Conservation (phyloP, 2,329 filamentous ascomycete species). For the Macrophomina tecta region DNA sequence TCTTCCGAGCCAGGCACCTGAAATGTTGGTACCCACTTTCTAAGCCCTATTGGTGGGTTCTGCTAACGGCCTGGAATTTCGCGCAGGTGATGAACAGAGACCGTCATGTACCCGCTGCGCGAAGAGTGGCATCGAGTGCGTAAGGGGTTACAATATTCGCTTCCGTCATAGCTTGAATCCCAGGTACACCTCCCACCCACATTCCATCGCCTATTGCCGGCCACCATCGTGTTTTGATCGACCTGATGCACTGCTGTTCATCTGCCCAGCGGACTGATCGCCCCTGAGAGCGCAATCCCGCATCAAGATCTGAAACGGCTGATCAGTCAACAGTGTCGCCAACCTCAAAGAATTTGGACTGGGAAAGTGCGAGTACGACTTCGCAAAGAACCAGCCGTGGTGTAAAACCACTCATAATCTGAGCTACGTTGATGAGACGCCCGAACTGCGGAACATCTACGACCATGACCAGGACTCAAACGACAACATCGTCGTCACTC, state of each 20-base stretch:
- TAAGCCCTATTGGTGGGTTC: background rate
- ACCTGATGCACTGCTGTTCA: background rate
- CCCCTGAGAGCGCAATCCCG: background rate
- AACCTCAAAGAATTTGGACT: slow-evolving; percentile 35
- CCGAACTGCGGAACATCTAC: slow-evolving; percentile 41
- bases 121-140: slow-evolving; percentile 39
- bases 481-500: slow-evolving; percentile 18
- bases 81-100: slow-evolving; percentile 36
- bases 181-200: slow-evolving; percentile 30
- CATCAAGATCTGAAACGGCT: background rate
- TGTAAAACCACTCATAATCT: slow-evolving; percentile 38
- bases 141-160: slow-evolving; percentile 40
- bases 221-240: background rate
- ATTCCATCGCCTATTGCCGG: background rate
- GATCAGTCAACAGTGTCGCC: slow-evolving; percentile 30
- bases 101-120: slow-evolving; percentile 38
- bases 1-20: slow-evolving; percentile 33
- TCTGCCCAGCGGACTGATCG: background rate
- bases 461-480: slow-evolving; percentile 36
- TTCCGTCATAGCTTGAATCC: slow-evolving; percentile 41
- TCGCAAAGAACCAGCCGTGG: slow-evolving; percentile 39
- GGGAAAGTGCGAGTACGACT: slow-evolving; percentile 40
- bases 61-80: background rate
- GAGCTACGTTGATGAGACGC: slow-evolving; percentile 41
- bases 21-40: slow-evolving; percentile 32